These are phyloP conservation scores for Agaricus subrufescens DNA, from an alignment of 768 basidiomycete species.

Conservation along the genomic window DNA sequence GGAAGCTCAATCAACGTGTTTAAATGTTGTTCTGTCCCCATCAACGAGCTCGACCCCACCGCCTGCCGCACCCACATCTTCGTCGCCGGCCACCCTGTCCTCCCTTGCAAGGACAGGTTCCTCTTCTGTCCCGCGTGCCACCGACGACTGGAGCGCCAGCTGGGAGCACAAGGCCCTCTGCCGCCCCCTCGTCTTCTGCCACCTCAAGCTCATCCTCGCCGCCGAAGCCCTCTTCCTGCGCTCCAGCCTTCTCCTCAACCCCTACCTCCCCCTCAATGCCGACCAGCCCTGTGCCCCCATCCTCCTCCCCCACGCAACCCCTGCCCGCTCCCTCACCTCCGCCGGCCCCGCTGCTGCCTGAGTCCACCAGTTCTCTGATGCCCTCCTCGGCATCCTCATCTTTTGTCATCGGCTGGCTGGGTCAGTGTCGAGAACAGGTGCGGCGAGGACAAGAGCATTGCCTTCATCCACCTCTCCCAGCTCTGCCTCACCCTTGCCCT, in stretches of 20 bases:
- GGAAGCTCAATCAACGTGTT: no score
- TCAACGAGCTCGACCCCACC: slow-evolving; percentile 49
- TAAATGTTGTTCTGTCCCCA: slow-evolving; percentile 1
- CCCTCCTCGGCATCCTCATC: no score
- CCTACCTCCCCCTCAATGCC: slow-evolving; percentile 46
- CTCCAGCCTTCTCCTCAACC: slow-evolving; percentile 54
- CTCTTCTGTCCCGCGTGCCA: slow-evolving; percentile 35
- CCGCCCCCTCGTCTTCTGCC: slow-evolving; percentile 58
- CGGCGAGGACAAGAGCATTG: no score
- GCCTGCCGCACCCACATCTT: slow-evolving; percentile 60
- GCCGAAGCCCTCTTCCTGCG: slow-evolving; percentile 50
- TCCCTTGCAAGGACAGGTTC: slow-evolving; percentile 58
- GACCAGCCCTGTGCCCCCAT: slow-evolving; percentile 59
- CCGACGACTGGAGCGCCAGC: slow-evolving; percentile 51
- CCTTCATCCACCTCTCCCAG: no score
- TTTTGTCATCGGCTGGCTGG: no score
- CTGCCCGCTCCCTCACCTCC: no score
- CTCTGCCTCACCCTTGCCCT: no score
- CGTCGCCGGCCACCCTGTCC: slow-evolving; percentile 27
- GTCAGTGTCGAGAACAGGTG: no score
- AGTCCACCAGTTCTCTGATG: no score
- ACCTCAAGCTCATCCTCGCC: slow-evolving; percentile 50
- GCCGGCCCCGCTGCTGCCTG: no score
- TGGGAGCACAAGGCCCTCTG: slow-evolving; percentile 54
- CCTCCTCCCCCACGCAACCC: slow-evolving; percentile 29